Percentiles rank a stretch among this genome's conserved stretches.
phyloP scores from a whole-genome alignment of 805 yeast species.

The Hanseniaspora mollemarum region DNA sequence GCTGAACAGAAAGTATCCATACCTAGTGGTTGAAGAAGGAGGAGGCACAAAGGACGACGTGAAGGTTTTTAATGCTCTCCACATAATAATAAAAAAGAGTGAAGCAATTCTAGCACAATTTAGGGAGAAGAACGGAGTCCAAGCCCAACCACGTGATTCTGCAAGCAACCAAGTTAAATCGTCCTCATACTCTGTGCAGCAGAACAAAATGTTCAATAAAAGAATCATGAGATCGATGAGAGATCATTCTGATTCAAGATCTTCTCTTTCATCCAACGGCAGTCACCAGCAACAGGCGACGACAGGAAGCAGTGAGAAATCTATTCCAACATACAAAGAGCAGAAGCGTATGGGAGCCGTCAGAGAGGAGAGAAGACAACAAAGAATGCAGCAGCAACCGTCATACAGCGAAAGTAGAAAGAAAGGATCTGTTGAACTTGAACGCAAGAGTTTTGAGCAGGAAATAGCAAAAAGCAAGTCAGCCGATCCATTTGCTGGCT shows the following conservation, averaged over 20 bases:
- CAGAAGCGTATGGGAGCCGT: slow-evolving; percentile 2
- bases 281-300: background rate
- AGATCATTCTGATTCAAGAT: slow-evolving; percentile 4
- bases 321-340: background rate
- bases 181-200: background rate
- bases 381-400: background rate
- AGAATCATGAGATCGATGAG: slow-evolving; percentile 13
- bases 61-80: slow-evolving; percentile 16
- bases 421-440: slow-evolving; percentile 1
- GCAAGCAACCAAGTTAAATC: background rate
- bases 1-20: slow-evolving; percentile 35
- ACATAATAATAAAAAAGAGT: slow-evolving; percentile 17
- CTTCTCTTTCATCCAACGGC: background rate
- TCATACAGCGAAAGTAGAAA: slow-evolving; percentile 2
- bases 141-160: background rate
- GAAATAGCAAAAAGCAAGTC: background rate
- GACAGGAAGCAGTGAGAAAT: background rate
- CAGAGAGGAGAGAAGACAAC: slow-evolving; percentile 9
- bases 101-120: background rate
- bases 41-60: slow-evolving; percentile 12
- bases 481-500: background rate
- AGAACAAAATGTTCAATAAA: slow-evolving; percentile 14
- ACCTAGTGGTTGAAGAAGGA: slow-evolving; percentile 20
- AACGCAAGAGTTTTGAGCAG: background rate
- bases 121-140: background rate